These are phyloP conservation scores for Fusarium oligoseptatum DNA, from an alignment of 2,329 filamentous ascomycete species.

Conservation along the genomic window DNA sequence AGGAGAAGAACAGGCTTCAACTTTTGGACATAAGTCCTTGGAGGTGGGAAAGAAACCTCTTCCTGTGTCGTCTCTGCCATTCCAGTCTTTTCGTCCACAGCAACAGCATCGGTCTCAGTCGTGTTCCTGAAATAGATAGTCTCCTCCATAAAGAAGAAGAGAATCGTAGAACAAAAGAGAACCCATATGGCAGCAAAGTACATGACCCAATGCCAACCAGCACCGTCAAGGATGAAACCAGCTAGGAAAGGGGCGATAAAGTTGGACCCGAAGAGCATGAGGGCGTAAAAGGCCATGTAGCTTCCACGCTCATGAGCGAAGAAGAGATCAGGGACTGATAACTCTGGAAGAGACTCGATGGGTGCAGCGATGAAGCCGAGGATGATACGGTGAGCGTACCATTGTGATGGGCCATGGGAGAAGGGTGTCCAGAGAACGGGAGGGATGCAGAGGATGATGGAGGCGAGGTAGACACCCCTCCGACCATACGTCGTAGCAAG, in stretches of 20 bases:
- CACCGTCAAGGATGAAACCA: slow-evolving; percentile 62
- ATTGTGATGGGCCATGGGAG: slow-evolving; percentile 47
- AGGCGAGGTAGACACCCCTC: slow-evolving; percentile 61
- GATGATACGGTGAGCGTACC: slow-evolving; percentile 47
- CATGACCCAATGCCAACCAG: slow-evolving; percentile 62
- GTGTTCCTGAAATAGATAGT: slow-evolving; percentile 65
- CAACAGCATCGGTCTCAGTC: slow-evolving; percentile 42
- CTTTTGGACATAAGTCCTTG: not conserved
- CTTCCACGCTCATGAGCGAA: slow-evolving; percentile 60
- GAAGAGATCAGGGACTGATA: slow-evolving; percentile 53
- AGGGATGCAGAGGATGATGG: slow-evolving; percentile 43
- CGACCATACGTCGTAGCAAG: slow-evolving; percentile 66
- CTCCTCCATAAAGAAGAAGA: slow-evolving; percentile 72
- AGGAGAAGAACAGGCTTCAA: not conserved
- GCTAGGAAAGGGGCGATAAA: slow-evolving; percentile 62
- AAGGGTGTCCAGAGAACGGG: not conserved
- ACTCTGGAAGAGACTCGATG: slow-evolving; percentile 49
- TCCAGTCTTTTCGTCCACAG: not conserved
- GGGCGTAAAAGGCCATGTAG: slow-evolving; percentile 58
- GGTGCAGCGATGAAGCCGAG: slow-evolving; percentile 47
- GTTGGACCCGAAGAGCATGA: slow-evolving; percentile 59
- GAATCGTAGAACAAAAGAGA: slow-evolving; percentile 61
- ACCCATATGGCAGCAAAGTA: slow-evolving; percentile 67
- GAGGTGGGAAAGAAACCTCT: not conserved
- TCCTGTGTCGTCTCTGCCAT: not conserved